Percentiles rank a stretch among this genome's conserved stretches.
Conservation (phyloP, 345 rosid genomes). For the Xanthoceras sorbifolium region DNA sequence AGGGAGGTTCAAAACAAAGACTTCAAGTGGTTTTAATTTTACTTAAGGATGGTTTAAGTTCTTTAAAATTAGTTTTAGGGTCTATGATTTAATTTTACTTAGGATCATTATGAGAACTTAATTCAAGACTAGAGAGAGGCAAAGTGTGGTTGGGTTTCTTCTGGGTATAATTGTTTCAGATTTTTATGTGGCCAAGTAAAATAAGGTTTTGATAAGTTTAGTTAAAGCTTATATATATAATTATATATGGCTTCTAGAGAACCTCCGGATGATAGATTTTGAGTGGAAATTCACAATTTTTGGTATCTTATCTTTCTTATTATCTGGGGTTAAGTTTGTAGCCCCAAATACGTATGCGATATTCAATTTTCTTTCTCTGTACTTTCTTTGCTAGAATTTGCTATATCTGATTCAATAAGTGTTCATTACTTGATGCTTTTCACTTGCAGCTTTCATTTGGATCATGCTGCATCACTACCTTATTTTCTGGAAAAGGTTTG, state of each 20-base stretch:
- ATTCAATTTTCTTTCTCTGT: no score
- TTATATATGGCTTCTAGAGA: not conserved
- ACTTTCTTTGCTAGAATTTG: no score
- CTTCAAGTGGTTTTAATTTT: not conserved
- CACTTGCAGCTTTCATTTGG: conserved; percentile 93
- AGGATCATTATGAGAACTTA: not conserved
- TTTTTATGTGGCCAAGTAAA: not conserved
- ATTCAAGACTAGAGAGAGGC: not conserved
- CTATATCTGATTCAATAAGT: not conserved
- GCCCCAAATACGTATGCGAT: no score
- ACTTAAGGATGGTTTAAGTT: not conserved
- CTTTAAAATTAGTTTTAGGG: not conserved
- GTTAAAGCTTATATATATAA: not conserved
- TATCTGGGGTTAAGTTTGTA: no score
- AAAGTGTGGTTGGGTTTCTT: not conserved
- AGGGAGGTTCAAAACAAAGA: not conserved
- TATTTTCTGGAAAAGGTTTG: conserved; percentile 93
- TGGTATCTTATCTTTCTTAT: no score
- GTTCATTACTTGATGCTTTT: conserved; percentile 8
- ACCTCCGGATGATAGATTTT: not conserved
- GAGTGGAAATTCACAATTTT: not conserved
- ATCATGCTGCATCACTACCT: conserved; percentile 97
- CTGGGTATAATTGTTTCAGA: no score
- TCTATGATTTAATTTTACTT: not conserved
- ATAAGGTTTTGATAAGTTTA: not conserved